Base-by-base conservation (phyloP, 805 yeast genomes). In the Spathaspora gorwiae region DNA sequence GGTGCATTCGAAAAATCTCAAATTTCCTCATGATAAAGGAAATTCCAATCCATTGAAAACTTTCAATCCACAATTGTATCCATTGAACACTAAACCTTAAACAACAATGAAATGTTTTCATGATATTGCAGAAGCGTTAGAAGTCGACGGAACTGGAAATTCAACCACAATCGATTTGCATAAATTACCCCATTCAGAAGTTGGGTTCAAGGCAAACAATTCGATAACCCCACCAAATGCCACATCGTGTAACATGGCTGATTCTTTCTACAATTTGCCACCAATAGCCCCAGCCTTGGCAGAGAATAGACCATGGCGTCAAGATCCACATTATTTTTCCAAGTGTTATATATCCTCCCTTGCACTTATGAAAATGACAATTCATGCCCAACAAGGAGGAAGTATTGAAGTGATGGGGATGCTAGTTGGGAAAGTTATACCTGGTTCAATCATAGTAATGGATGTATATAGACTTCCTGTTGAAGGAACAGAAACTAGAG, bases 401-500 rank as follows among this genome's bases (percentile, higher is more conserved):
- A 69, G 84, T 8, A 84, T 88, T 35, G 99, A 92, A 61, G 80
- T 94, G 6, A 92, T 92, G 98, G 99, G 98, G 5, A 86, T 90
- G 86, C 72, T 92, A 62, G 79, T 90, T 0, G 98, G 99, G 1
- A 81, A 80, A 53, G 76, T 86, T 8, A 67, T 78, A 11, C 72
- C 70, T 6, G 65, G 71, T 14, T 65, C 75, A 24, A 75, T 90
- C 47, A 75, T 85, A 2, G 85, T 94, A 1, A 74, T 81, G 73
- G 97, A 92, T 61, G 83, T 83, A 8, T 92, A 85, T 61, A 83
- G 90, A 11, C 66, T 94, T 34, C 98, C 98, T 0, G 97, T 92
- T 1, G 92, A 87, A 60, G 98, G 98, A 1, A 90, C 98, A 0
- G 98, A 94, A 61, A 88, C 97, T 0, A 64, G 98, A 41, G 99